phyloP scores from a whole-genome alignment of 345 rosid genomes.

The Noccaea caerulescens region DNA sequence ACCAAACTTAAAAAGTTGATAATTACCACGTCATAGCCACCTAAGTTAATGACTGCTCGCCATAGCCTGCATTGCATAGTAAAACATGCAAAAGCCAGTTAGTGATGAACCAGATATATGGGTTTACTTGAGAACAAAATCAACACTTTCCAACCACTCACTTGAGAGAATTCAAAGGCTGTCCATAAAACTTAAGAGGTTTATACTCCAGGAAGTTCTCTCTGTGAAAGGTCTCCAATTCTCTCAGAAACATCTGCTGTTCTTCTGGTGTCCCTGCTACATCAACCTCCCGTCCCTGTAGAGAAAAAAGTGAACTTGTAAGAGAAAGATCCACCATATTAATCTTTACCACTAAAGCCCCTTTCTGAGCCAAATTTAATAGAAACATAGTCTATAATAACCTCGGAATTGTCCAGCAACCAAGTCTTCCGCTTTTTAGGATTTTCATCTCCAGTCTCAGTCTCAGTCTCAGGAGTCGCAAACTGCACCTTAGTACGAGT shows the following conservation, averaged over 20 bases:
- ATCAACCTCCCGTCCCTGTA: slow-evolving; percentile 60
- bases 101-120: slow-evolving; percentile 13
- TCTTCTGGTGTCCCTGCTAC: slow-evolving; percentile 76
- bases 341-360: slow-evolving; percentile 19
- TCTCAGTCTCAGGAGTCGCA: slow-evolving; percentile 34
- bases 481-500: slow-evolving; percentile 35
- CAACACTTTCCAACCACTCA: slow-evolving; percentile 45
- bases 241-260: slow-evolving; percentile 65
- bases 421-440: slow-evolving; percentile 58
- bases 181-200: slow-evolving; percentile 75
- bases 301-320: slow-evolving; percentile 29
- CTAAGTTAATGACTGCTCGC: slow-evolving; percentile 76
- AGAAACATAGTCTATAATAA: slow-evolving; percentile 40
- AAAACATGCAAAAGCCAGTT: slow-evolving; percentile 34
- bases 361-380: neutral
- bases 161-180: slow-evolving; percentile 80
- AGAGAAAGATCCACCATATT: slow-evolving; percentile 1
- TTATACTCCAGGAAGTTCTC: slow-evolving; percentile 69
- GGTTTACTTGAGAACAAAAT: slow-evolving; percentile 24
- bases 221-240: slow-evolving; percentile 66
- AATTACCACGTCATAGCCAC: slow-evolving; percentile 91
- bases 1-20: slow-evolving; percentile 14
- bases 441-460: slow-evolving; percentile 45
- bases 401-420: slow-evolving; percentile 64
- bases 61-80: slow-evolving; percentile 62